Conservation (phyloP, 805 yeast species). For the Spencermartinsiella europaea region DNA sequence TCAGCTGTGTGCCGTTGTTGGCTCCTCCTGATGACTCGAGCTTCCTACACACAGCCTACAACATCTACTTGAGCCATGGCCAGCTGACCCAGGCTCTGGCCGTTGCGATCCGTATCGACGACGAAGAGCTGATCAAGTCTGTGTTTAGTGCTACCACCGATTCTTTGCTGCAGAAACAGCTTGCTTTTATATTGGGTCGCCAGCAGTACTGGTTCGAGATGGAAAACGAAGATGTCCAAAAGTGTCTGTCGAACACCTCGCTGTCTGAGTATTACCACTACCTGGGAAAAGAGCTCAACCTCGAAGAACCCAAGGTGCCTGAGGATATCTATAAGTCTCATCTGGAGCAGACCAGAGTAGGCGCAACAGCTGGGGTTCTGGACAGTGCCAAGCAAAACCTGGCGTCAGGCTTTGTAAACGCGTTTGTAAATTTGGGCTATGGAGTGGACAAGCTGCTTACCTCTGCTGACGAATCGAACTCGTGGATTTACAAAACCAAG, state of each 20-base stretch:
- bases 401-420: conserved; percentile 91
- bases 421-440: conserved; percentile 86
- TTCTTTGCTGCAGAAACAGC: conserved; percentile 67
- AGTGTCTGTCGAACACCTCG: conserved; percentile 73
- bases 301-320: conserved; percentile 86
- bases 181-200: conserved; percentile 82
- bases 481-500: conserved; percentile 90
- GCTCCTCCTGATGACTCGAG: conserved; percentile 92
- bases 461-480: conserved; percentile 62
- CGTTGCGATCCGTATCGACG: conserved; percentile 83
- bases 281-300: conserved; percentile 79
- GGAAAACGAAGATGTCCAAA: conserved; percentile 59
- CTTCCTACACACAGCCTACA: conserved; percentile 81
- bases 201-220: conserved; percentile 75
- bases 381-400: conserved; percentile 94
- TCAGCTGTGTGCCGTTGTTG: conserved; percentile 90
- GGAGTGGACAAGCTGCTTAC: conserved; percentile 72
- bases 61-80: conserved; percentile 73
- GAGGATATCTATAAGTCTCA: conserved; percentile 92
- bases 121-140: conserved; percentile 66
- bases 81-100: conserved; percentile 86
- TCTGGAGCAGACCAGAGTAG: conserved; percentile 64
- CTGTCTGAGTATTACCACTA: conserved; percentile 75
- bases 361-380: conserved; percentile 45
- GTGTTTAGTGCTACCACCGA: conserved; percentile 82